phyloP scores from a whole-genome alignment of 1,284 basidiomycete species.

The Naganishia liquefaciens region DNA sequence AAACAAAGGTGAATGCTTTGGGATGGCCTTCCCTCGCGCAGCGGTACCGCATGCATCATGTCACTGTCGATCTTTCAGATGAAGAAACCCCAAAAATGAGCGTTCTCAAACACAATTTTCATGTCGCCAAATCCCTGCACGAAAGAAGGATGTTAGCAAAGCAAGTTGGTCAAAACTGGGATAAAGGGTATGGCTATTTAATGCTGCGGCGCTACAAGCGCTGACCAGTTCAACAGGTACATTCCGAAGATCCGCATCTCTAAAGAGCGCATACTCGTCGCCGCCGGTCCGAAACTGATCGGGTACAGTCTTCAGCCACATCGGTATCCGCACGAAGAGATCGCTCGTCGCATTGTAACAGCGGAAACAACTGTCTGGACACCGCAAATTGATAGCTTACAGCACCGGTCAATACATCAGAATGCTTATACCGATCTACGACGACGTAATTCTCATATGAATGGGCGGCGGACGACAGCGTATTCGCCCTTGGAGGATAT shows the following conservation, averaged over 20 bases:
- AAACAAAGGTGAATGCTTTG: constrained; percentile 21
- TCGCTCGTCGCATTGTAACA: background rate
- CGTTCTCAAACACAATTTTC: constrained; percentile 4
- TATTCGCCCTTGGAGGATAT: constrained; percentile 35
- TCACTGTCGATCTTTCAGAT: constrained; percentile 3
- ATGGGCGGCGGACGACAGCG: constrained; percentile 26
- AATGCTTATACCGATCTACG: constrained; percentile 20
- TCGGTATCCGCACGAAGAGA: background rate
- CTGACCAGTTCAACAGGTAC: constrained; percentile 1
- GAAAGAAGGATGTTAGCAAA: constrained; percentile 9
- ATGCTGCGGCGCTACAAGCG: too few relatives aligned
- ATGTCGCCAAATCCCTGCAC: constrained; percentile 2
- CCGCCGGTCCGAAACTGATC: constrained; percentile 19
- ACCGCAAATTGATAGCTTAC: constrained; percentile 9
- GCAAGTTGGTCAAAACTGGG: constrained; percentile 23
- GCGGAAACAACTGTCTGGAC: constrained; percentile 13
- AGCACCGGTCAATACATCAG: constrained; percentile 11
- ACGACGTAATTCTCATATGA: constrained; percentile 40
- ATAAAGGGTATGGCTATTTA: constrained; percentile 14
- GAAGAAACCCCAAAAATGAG: background rate
- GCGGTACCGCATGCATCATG: constrained; percentile 20
- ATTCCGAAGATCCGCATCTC: constrained; percentile 18
- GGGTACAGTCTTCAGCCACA: constrained; percentile 3
- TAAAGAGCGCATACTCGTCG: constrained; percentile 18
- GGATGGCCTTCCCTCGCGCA: constrained; percentile 24